Percentiles rank a stretch among this genome's conserved stretches.
Evolutionary conservation across 164 flowering plant genomes (phyloP).

Genomic region (Piper betle): DNA sequence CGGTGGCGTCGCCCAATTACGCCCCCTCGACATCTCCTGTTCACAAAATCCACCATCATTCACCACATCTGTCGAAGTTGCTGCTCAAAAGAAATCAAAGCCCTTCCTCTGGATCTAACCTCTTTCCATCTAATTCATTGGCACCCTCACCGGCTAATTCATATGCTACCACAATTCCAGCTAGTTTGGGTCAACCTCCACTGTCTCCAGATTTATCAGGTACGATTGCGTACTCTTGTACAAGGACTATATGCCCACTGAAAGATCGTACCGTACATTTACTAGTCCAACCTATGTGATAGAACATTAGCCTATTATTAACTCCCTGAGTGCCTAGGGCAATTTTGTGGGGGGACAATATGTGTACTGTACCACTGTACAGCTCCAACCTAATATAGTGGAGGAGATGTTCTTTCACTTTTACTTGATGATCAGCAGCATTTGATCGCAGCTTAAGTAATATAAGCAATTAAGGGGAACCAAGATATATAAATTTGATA

Average conservation of each 20-base stretch:
- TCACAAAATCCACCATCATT: conserved; percentile 31
- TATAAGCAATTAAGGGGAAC: too few species aligned
- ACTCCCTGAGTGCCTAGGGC: too few species aligned
- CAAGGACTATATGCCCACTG: background rate
- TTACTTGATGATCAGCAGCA: too few species aligned
- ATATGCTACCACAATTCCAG: conserved; percentile 8
- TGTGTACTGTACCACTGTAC: too few species aligned
- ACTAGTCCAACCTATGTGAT: too few species aligned
- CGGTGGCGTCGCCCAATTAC: conserved; percentile 38
- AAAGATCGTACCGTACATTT: background rate
- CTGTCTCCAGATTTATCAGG: conserved; percentile 51
- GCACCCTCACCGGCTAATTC: conserved; percentile 11
- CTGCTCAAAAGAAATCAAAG: conserved; percentile 26
- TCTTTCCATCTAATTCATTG: conserved; percentile 17
- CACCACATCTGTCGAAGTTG: conserved; percentile 34
- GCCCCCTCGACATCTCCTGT: conserved; percentile 28
- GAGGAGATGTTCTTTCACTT: too few species aligned
- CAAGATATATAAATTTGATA: too few species aligned
- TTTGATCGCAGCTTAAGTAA: too few species aligned
- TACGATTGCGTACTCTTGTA: conserved; percentile 5
- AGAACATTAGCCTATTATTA: too few species aligned
- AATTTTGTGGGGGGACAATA: too few species aligned
- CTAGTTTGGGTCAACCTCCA: conserved; percentile 62
- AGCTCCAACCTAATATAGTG: too few species aligned
- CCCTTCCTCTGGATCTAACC: conserved; percentile 24